phyloP scores from a whole-genome alignment of 176 grass and related monocot species.

The Puccinellia tenuiflora region DNA sequence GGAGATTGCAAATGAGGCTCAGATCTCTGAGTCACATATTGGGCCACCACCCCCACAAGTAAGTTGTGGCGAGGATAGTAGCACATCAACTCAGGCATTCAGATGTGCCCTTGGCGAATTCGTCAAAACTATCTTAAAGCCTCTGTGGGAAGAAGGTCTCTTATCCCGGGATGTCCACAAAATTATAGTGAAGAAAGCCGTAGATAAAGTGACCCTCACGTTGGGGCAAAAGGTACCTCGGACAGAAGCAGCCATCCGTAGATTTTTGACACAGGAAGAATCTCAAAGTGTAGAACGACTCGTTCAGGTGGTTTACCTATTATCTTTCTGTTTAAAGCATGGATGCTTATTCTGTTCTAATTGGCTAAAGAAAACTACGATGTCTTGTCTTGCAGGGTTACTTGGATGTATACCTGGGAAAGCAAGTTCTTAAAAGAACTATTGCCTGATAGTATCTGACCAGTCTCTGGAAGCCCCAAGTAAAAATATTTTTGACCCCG shows the following conservation, averaged over 20 bases:
- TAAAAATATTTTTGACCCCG: neutral
- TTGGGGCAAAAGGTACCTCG: constrained; percentile 15
- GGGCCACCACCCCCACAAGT: neutral
- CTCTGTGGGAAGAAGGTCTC: constrained; percentile 35
- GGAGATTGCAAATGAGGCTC: neutral
- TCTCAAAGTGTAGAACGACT: constrained; percentile 24
- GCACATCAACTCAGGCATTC: constrained; percentile 8
- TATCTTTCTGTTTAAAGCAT: neutral
- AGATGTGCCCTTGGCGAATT: constrained; percentile 32
- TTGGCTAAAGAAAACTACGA: neutral
- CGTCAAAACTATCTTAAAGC: constrained; percentile 36
- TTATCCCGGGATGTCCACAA: constrained; percentile 33
- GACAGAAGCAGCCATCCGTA: constrained; percentile 1
- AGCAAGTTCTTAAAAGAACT: constrained; percentile 19
- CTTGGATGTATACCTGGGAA: constrained; percentile 32
- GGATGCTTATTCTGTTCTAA: neutral
- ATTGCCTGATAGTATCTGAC: neutral
- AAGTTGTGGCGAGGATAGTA: constrained; percentile 2
- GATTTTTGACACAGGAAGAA: constrained; percentile 20
- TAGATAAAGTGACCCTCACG: constrained; percentile 24
- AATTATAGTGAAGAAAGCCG: constrained; percentile 36
- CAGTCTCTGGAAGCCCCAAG: neutral
- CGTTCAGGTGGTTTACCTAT: constrained; percentile 22
- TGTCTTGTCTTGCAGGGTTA: constrained; percentile 23
- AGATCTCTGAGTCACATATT: constrained; percentile 28